phyloP scores from a whole-genome alignment of 805 yeast species.

The Barnettozyma californica region DNA sequence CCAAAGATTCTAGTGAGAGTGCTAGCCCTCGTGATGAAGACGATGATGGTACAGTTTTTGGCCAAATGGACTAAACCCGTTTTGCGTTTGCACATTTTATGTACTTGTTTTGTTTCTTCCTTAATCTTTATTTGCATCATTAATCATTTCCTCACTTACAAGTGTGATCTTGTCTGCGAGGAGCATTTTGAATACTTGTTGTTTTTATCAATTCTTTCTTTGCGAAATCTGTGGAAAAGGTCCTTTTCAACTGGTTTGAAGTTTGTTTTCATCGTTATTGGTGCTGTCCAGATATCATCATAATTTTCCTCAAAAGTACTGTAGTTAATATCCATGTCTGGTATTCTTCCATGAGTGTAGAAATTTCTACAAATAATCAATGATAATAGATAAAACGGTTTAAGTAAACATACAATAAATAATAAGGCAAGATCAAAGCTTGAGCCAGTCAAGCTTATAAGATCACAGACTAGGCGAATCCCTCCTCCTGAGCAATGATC shows the following conservation, averaged over 20 bases:
- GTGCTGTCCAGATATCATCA: background rate
- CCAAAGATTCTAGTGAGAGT: constrained; percentile 1
- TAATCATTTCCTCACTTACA: background rate
- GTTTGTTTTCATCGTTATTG: background rate
- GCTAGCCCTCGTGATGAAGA: constrained; percentile 13
- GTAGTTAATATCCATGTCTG: background rate
- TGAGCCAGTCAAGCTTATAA: background rate
- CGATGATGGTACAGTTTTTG: constrained; percentile 31
- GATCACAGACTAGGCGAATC: constrained; percentile 11
- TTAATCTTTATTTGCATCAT: background rate
- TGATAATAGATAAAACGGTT: background rate
- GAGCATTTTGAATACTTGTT: background rate
- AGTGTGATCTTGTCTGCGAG: background rate
- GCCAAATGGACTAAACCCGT: constrained; percentile 29
- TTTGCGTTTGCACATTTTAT: background rate
- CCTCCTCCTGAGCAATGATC: constrained; percentile 32
- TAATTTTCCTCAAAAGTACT: background rate
- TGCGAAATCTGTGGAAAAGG: background rate
- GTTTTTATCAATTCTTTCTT: background rate
- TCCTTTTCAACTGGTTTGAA: constrained; percentile 6
- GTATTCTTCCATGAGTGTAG: background rate
- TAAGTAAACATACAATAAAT: background rate
- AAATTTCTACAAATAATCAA: background rate
- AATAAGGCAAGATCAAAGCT: background rate
- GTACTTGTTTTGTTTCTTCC: background rate